These are phyloP conservation scores for Phytophthora crassamura DNA, from an alignment of 352 stramenopile genomes.

Conservation along the genomic window DNA sequence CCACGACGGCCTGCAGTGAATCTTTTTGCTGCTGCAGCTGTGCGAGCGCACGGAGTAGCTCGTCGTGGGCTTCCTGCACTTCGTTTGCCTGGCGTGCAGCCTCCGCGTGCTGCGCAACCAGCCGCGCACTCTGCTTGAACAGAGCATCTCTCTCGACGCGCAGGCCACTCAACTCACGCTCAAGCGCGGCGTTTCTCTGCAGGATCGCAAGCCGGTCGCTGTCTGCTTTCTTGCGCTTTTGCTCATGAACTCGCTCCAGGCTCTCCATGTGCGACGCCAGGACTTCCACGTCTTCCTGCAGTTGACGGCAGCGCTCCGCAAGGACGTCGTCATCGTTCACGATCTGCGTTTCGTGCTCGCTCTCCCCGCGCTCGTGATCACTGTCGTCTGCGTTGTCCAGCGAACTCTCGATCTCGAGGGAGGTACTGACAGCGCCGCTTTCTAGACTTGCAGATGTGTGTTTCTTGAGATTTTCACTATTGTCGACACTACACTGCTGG, in stretches of 20 bases:
- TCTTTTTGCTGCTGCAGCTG: conserved; percentile 51
- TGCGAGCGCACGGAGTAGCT: conserved; percentile 52
- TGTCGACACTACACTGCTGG: conserved; percentile 11
- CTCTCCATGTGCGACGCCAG: conserved; percentile 61
- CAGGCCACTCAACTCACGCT: conserved; percentile 43
- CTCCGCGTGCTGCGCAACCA: conserved; percentile 34
- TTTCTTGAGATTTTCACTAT: conserved; percentile 9
- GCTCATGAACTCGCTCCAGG: conserved; percentile 36
- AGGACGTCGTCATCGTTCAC: conserved; percentile 20
- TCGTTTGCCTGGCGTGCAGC: conserved; percentile 24
- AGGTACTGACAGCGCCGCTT: background rate
- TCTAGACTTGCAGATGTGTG: conserved; percentile 1
- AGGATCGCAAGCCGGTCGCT: conserved; percentile 18
- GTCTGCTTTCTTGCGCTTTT: conserved; percentile 38
- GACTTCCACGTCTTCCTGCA: conserved; percentile 65
- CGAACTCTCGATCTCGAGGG: conserved; percentile 21
- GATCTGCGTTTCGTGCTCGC: conserved; percentile 20
- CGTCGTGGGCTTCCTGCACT: conserved; percentile 51
- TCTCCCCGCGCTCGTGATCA: conserved; percentile 19
- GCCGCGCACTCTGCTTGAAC: conserved; percentile 38
- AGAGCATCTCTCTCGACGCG: conserved; percentile 60
- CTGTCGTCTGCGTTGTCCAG: conserved; percentile 11
- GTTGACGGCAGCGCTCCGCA: conserved; percentile 38
- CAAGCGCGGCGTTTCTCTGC: conserved; percentile 34
- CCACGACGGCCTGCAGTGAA: conserved; percentile 37